Evolutionary conservation across 2,329 filamentous ascomycete species (phyloP).

Genomic region (Cercospora beticola): DNA sequence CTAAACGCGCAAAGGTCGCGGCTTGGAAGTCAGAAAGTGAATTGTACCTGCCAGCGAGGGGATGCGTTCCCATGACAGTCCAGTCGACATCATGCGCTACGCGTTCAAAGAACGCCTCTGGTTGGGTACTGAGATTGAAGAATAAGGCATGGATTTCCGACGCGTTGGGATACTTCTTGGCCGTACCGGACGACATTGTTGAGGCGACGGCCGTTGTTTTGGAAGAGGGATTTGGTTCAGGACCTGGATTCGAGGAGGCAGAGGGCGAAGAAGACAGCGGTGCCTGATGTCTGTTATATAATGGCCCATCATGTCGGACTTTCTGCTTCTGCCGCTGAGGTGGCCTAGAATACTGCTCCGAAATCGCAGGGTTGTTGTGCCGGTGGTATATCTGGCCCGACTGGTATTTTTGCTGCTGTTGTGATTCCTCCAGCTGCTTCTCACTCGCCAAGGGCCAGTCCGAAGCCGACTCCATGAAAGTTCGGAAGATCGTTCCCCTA

Average conservation of each 20-base stretch:
- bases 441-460: conserved; percentile 1
- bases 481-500: background rate
- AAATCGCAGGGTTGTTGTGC: background rate
- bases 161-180: conserved; percentile 2
- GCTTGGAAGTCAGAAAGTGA: conserved; percentile 18
- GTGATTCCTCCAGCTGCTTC: conserved; percentile 1
- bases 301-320: conserved; percentile 7
- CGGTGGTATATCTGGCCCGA: background rate
- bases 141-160: conserved; percentile 18
- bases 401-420: background rate
- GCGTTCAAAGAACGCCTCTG: conserved; percentile 14
- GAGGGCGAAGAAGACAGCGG: background rate
- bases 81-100: conserved; percentile 25
- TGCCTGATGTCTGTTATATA: background rate
- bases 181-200: background rate
- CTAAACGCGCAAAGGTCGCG: conserved; percentile 15
- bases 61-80: conserved; percentile 27
- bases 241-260: background rate
- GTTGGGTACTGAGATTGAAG: conserved; percentile 16
- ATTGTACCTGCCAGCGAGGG: conserved; percentile 20
- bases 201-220: background rate
- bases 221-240: background rate
- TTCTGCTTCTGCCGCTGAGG: background rate
- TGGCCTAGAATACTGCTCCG: background rate
- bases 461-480: conserved; percentile 1